Base-by-base conservation (phyloP, 495 filamentous ascomycete genomes). In the Evansstolkia leycettana region DNA sequence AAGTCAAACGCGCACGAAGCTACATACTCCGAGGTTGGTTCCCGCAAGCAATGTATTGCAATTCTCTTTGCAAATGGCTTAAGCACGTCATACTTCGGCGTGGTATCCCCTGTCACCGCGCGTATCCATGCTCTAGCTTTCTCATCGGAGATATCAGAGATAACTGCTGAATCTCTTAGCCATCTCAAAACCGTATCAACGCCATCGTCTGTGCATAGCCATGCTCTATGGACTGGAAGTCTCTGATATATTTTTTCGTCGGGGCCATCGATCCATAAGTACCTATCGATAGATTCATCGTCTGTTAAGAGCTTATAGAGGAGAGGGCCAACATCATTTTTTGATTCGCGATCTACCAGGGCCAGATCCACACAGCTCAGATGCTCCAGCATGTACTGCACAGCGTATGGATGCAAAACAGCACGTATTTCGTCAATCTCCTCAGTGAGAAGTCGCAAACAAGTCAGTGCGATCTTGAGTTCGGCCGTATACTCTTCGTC, bases 131-230 rank as follows among this genome's bases (percentile, higher is more conserved):
- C 38, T 43, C 16, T 30, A 9, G n/a, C 35, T 7, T 20, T 19
- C 6, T 38, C 40, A 9, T 41, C 34, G 9, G 41, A 41, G 18
- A 62, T 49, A 19, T 37, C 33, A 23, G 43, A 50, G 7, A 52
- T 53, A 5, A 59, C 56, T 3, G 48, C 49, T 7, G 58, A 56
- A 36, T 60, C 52, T 7, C 32, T 36, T 15, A 62, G 33, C 58
- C 55, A 59, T 8, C 52, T 39, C 1, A 52, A 38, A n/a, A 60
- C 29, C 32, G 55, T 43, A 7, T 37, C 39, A 2, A 54, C 40
- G 1, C 51, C 54, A 5, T 32, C 33, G 11, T 43, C 45, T n/a
- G 43, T 52, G 14, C 56, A 52, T 1, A 58, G 13, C 58, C 58
- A 62, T 11, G 48, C 46, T 15, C 33, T 14, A 10, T 40, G 37